Base-by-base conservation (phyloP, 1,284 basidiomycete species). In the Irpex rosettiformis region DNA sequence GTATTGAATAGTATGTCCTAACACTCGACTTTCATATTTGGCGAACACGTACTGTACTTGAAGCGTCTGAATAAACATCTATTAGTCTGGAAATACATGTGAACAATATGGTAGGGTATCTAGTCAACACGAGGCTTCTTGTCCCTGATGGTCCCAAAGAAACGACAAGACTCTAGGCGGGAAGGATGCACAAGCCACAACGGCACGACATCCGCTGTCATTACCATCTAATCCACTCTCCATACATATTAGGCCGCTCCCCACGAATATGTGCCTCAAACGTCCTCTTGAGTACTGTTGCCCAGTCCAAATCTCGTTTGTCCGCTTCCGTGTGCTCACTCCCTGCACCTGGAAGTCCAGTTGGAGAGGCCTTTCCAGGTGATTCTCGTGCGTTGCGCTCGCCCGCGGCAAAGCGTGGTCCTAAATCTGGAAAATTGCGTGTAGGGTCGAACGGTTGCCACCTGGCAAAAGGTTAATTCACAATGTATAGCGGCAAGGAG, bases 341-440 rank as follows among this genome's bases (percentile, higher is more conserved):
- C 45, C 73, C 72, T 4, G 62, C 65, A 21, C 70, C 69, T 5
- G 69, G 61, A 27, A 66, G 48, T 60, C 67, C 64, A 10, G 64
- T 52, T 47, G 59, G 56, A 11, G 64, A 43, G 42, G 65, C 63
- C 21, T 56, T 57, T 16, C 48, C 51, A 4, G 57, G 52, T 21
- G 51, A 37, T 18, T 43, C 42, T 7, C 60, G 60, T 1, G 60
- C 60, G 2, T 30, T 40, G 4, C 57, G 54, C 72, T 96, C 93
- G 30, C 88, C 89, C 28, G 83, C 83, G 37, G 77, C 76, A 71
- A 97, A 97, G 22, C 82, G 82, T 2, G 82, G 76, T 1, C 95
- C 95, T 21, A 97, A 83, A 70, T 96, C 95, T 7, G 95, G 95
- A 83, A 86, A 97, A 71, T 96, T 94, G 18, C 94, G 86, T 6